These are phyloP conservation scores for Papiliotrema laurentii DNA, from an alignment of 1,284 basidiomycete genomes.

Conservation along the genomic window DNA sequence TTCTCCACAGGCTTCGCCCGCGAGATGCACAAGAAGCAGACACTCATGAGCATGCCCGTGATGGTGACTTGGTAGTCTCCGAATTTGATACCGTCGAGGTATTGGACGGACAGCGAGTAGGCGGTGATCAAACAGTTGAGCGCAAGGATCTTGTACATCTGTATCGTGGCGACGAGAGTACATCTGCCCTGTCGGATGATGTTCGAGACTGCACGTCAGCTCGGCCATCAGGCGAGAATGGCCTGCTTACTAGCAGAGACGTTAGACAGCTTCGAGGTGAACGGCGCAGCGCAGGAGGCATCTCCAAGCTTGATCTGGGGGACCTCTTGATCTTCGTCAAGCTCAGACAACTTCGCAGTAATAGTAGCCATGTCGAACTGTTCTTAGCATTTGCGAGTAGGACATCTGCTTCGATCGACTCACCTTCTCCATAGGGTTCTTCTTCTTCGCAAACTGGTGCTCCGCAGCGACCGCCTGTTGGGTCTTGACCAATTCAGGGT, in stretches of 20 bases:
- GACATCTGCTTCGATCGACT: conserved; percentile 13
- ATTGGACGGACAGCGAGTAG: conserved; percentile 91
- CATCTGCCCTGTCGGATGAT: conserved; percentile 95
- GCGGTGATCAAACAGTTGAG: conserved; percentile 94
- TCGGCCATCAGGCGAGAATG: background rate
- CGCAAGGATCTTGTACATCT: conserved; percentile 98
- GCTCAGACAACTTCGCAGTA: conserved; percentile 81
- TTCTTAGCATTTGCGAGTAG: background rate
- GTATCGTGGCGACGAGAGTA: conserved; percentile 91
- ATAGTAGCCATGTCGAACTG: conserved; percentile 84
- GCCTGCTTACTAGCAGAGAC: conserved; percentile 74
- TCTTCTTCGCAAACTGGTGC: conserved; percentile 62
- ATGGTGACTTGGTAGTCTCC: conserved; percentile 93
- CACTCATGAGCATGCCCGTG: conserved; percentile 91
- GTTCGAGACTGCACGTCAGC: conserved; percentile 66
- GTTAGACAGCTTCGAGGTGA: conserved; percentile 91
- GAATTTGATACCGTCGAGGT: conserved; percentile 95
- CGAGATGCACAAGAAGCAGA: conserved; percentile 94
- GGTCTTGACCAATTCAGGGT: conserved; percentile 83
- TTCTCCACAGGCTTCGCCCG: conserved; percentile 95
- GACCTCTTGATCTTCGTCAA: conserved; percentile 83
- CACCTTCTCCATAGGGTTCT: conserved; percentile 87
- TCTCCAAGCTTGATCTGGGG: conserved; percentile 97
- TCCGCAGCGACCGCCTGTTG: conserved; percentile 70
- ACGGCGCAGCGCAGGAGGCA: conserved; percentile 91